Base-by-base conservation (phyloP, 1,284 basidiomycete genomes). In the Ceratobasidium papillatum region DNA sequence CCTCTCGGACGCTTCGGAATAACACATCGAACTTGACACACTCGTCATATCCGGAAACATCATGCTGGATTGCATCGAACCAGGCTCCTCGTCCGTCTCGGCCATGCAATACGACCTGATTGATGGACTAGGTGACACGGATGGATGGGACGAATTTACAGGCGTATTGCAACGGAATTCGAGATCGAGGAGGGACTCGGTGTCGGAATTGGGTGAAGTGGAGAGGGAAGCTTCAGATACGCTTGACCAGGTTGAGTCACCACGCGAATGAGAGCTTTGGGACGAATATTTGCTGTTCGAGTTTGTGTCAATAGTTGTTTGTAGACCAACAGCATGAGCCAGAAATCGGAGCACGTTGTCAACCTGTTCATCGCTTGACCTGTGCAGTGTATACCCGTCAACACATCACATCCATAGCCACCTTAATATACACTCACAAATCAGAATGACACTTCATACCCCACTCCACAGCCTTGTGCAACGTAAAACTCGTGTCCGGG, bases 381-480 rank as follows among this genome's bases (percentile, higher is more conserved):
- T 72, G n/a, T n/a, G n/a, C n/a, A n/a, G n/a, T n/a, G n/a, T 27
- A 19, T 22, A 25, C 51, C 12, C 54, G 32, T 54, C 51, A 43
- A 19, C 12, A 61, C 32, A 19, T 11, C 36, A 59, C 43, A 36
- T 36, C n/a, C n/a, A 54, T 17, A 36, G 34, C 17, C 22, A 63
- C 2, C 61, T 8, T 2, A 30, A 22, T 3, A n/a, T 4, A 25
- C 54, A 72, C 68, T 72, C 47, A 72, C 68, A 72, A 41, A 61
- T 72, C 68, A 34, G 68, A 59, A 49, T 61, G 22, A 43, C 68
- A 72, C 43, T 72, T 72, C 1, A 41, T 72, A 0, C 68, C 68
- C 68, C 68, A 72, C 41, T 72, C 68, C 27, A 72, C 68, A 32
- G 68, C 68, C 56, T 72, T 72, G 41, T 54, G 68, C 38, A 72